A percentile compares a stretch with the other conserved stretches of the same genome.
Conservation (phyloP, 768 basidiomycete species). For the Mycena kentingensis region DNA sequence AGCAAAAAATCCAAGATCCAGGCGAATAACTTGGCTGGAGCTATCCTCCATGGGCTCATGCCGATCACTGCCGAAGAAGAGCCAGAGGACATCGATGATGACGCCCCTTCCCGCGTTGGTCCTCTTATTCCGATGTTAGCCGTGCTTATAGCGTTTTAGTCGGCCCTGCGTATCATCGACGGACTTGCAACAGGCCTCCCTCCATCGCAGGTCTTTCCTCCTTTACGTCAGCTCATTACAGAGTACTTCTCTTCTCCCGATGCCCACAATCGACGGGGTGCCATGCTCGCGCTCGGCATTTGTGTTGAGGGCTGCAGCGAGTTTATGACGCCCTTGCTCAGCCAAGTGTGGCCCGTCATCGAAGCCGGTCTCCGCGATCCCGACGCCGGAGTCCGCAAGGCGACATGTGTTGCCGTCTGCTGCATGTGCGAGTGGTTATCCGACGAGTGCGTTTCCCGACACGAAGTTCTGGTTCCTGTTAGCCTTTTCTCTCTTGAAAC, state of each 20-base stretch:
- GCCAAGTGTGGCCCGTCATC: constrained; percentile 90
- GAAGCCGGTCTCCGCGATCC: constrained; percentile 83
- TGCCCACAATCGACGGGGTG: constrained; percentile 80
- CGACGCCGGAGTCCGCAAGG: constrained; percentile 87
- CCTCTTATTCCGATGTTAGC: constrained; percentile 1
- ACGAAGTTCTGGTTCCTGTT: constrained; percentile 85
- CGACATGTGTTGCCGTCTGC: constrained; percentile 93
- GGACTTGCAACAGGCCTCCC: constrained; percentile 89
- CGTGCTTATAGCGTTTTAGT: constrained; percentile 44
- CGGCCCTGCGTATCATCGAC: constrained; percentile 93
- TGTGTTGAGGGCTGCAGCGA: constrained; percentile 97
- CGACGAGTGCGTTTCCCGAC: constrained; percentile 85
- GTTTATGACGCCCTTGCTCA: constrained; percentile 93
- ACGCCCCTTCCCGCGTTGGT: constrained; percentile 86
- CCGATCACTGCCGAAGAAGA: constrained; percentile 93
- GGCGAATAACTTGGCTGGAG: constrained; percentile 75
- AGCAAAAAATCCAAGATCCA: constrained; percentile 98
- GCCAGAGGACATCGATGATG: constrained; percentile 91
- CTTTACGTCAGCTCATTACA: constrained; percentile 78
- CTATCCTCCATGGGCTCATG: constrained; percentile 89
- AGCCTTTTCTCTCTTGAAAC: constrained; percentile 29
- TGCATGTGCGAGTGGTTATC: constrained; percentile 98
- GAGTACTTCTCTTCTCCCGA: constrained; percentile 84
- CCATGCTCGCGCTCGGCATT: constrained; percentile 93
- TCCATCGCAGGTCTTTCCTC: constrained; percentile 93